Percentiles rank a stretch among this genome's conserved stretches.
These are phyloP conservation scores for Panaeolus papilionaceus DNA, from an alignment of 768 basidiomycete genomes.

Conservation along the genomic window DNA sequence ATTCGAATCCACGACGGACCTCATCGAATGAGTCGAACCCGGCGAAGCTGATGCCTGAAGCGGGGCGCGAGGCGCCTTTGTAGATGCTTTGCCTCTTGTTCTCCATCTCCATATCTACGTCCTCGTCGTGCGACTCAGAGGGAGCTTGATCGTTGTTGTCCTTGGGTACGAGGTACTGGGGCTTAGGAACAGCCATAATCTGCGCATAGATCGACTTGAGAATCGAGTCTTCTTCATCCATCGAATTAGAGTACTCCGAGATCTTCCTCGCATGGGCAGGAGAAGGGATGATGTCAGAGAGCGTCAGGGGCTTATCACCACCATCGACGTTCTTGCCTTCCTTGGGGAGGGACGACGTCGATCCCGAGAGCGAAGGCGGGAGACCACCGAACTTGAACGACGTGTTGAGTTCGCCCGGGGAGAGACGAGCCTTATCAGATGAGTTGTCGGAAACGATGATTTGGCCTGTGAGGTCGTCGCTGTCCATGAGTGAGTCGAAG, in stretches of 20 bases:
- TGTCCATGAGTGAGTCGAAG: conserved; percentile 18
- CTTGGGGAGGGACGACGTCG: conserved; percentile 24
- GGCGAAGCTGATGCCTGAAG: conserved; percentile 68
- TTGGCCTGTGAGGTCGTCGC: background rate
- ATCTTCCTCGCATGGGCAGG: conserved; percentile 55
- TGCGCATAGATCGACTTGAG: conserved; percentile 62
- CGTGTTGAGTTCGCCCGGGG: conserved; percentile 70
- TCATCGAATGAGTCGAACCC: conserved; percentile 82
- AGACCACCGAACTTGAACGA: conserved; percentile 80
- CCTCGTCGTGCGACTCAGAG: background rate
- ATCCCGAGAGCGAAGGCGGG: conserved; percentile 31
- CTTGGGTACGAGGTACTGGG: conserved; percentile 50
- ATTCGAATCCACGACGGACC: conserved; percentile 81
- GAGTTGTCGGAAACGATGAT: background rate
- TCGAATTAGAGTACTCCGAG: conserved; percentile 45
- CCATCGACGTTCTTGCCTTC: conserved; percentile 16
- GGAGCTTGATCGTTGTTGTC: conserved; percentile 33
- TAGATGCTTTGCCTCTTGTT: conserved; percentile 33
- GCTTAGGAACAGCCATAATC: conserved; percentile 44
- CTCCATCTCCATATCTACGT: conserved; percentile 5
- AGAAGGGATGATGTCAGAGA: conserved; percentile 81
- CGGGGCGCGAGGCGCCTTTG: conserved; percentile 41
- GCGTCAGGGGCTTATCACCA: conserved; percentile 50
- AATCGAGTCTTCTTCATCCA: conserved; percentile 57
- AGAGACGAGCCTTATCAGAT: conserved; percentile 43